Conservation (phyloP, 2,329 filamentous ascomycete genomes). For the Xylaria hypoxylon region DNA sequence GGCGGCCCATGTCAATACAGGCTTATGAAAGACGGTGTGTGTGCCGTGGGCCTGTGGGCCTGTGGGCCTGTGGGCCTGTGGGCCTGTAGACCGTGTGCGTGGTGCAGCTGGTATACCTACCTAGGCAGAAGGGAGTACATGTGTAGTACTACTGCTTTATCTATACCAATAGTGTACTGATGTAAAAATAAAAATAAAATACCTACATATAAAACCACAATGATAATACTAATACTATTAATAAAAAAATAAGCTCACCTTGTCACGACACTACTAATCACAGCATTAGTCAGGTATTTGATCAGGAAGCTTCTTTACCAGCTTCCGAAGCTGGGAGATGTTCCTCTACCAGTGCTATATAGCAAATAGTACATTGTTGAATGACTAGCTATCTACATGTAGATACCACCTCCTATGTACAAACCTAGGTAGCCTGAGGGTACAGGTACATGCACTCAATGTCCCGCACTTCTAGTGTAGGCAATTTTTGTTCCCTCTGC, state of each 20-base stretch:
- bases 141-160: too few relatives aligned
- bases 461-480: too few relatives aligned
- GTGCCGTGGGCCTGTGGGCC: neutral
- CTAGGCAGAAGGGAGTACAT: neutral
- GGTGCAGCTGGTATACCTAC: neutral
- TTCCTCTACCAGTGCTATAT: too few relatives aligned
- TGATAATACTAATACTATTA: neutral
- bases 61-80: neutral
- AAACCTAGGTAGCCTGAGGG: too few relatives aligned
- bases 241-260: neutral
- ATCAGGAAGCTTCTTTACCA: conserved; percentile 33
- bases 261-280: neutral
- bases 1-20: conserved; percentile 29
- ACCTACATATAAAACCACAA: too few relatives aligned
- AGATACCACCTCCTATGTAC: neutral
- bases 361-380: too few relatives aligned
- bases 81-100: neutral
- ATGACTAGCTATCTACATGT: neutral
- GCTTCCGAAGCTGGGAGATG: neutral
- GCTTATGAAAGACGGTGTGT: conserved; percentile 39
- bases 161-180: neutral
- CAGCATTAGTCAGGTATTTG: conserved; percentile 32
- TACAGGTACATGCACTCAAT: too few relatives aligned
- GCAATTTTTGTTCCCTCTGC: too few relatives aligned
- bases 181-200: too few relatives aligned